These are phyloP conservation scores for Neurospora sp. DNA, from an alignment of 495 filamentous ascomycete genomes.

Conservation along the genomic window DNA sequence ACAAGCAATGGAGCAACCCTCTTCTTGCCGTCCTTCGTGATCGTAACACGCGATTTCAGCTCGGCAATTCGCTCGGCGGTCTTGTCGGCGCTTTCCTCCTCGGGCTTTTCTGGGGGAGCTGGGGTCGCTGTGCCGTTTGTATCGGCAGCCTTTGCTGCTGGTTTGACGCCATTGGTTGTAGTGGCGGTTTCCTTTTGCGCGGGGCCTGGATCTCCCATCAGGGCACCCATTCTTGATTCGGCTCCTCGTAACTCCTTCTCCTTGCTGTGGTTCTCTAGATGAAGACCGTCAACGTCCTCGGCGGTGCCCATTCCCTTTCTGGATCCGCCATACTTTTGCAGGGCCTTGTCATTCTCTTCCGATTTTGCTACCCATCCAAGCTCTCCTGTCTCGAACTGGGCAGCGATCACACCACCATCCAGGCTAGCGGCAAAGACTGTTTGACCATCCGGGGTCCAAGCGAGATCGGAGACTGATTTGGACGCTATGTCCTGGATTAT, in stretches of 20 bases:
- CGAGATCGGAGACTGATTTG: slow-evolving; percentile 87
- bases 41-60: slow-evolving; percentile 81
- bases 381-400: slow-evolving; percentile 41
- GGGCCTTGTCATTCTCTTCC: slow-evolving; percentile 82
- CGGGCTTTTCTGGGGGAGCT: slow-evolving; percentile 18
- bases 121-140: slow-evolving; percentile 27
- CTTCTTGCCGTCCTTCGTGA: slow-evolving; percentile 96
- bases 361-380: slow-evolving; percentile 45
- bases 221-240: slow-evolving; percentile 88
- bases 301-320: slow-evolving; percentile 77
- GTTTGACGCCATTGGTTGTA: slow-evolving; percentile 33
- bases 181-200: slow-evolving; percentile 20
- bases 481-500: slow-evolving; percentile 77
- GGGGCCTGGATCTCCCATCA: slow-evolving; percentile 75
- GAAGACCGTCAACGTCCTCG: slow-evolving; percentile 77
- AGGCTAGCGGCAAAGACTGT: slow-evolving; percentile 76
- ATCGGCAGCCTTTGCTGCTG: slow-evolving; percentile 22
- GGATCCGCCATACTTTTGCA: slow-evolving; percentile 86
- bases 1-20: slow-evolving; percentile 85
- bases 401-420: slow-evolving; percentile 74
- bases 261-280: slow-evolving; percentile 85
- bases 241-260: slow-evolving; percentile 79
- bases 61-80: slow-evolving; percentile 58
- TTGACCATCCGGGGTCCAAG: slow-evolving; percentile 89
- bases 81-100: slow-evolving; percentile 42